These are phyloP conservation scores for Tilletia indica DNA, from an alignment of 1,284 basidiomycete genomes.

Conservation along the genomic window DNA sequence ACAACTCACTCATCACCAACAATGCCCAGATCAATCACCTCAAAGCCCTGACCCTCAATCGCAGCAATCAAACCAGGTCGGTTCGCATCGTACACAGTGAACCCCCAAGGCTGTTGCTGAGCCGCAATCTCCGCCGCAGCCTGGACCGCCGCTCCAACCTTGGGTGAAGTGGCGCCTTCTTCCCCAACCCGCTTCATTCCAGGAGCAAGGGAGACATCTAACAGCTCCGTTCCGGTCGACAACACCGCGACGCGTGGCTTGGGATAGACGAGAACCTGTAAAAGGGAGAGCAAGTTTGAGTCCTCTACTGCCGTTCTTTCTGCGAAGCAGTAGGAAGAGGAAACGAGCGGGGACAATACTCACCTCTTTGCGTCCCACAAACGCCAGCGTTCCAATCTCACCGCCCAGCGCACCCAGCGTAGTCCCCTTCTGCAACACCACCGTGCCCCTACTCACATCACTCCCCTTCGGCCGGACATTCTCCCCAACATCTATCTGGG, in stretches of 20 bases:
- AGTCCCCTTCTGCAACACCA: constrained; percentile 68
- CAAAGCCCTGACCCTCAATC: constrained; percentile 70
- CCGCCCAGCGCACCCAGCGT: constrained; percentile 69
- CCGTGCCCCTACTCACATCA: constrained; percentile 69
- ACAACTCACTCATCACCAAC: constrained; percentile 67
- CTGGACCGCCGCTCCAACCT: constrained; percentile 65
- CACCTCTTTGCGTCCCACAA: constrained; percentile 72
- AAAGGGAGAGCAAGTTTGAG: neutral
- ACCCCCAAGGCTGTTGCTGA: constrained; percentile 35
- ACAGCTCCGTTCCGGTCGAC: constrained; percentile 79
- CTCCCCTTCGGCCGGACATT: constrained; percentile 73
- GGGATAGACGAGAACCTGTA: constrained; percentile 66
- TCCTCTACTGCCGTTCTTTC: neutral
- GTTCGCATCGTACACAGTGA: constrained; percentile 67
- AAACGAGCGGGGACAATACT: constrained; percentile 19
- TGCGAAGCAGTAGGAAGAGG: too few species aligned
- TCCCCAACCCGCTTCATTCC: neutral
- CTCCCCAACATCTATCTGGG: constrained; percentile 67
- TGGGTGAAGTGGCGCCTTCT: constrained; percentile 24
- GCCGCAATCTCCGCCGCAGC: constrained; percentile 59
- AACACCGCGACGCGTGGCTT: constrained; percentile 75
- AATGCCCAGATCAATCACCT: constrained; percentile 78
- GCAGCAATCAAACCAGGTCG: constrained; percentile 72
- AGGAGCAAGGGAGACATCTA: constrained; percentile 63
- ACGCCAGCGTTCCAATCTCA: constrained; percentile 78